A percentile compares a stretch with the other conserved stretches of the same genome.
Evolutionary conservation across 129 eudicot species (phyloP).

Genomic region (Daucus carota): DH1_v3.0 NC_030389.2:10236501-10237000

Average conservation of each 20-base stretch:
- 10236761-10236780: slow-evolving; percentile 28
- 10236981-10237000: no score
- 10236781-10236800: slow-evolving; percentile 23
- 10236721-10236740: slow-evolving; percentile 30
- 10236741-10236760: slow-evolving; percentile 44
- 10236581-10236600: slow-evolving; percentile 43
- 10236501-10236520: no score
- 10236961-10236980: no score
- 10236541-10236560: slow-evolving; percentile 6
- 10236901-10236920: no score
- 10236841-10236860: no score
- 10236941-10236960: no score
- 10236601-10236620: slow-evolving; percentile 20
- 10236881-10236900: no score
- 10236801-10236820: background rate
- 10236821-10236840: no score
- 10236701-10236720: slow-evolving; percentile 58
- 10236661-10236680: slow-evolving; percentile 29
- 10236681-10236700: slow-evolving; percentile 39
- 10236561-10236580: slow-evolving; percentile 28
- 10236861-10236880: no score
- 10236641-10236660: slow-evolving; percentile 48
- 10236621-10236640: slow-evolving; percentile 26
- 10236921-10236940: no score
- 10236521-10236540: no score